Conservation (phyloP, 768 basidiomycete genomes). For the Lactifluus rugatus region DNA sequence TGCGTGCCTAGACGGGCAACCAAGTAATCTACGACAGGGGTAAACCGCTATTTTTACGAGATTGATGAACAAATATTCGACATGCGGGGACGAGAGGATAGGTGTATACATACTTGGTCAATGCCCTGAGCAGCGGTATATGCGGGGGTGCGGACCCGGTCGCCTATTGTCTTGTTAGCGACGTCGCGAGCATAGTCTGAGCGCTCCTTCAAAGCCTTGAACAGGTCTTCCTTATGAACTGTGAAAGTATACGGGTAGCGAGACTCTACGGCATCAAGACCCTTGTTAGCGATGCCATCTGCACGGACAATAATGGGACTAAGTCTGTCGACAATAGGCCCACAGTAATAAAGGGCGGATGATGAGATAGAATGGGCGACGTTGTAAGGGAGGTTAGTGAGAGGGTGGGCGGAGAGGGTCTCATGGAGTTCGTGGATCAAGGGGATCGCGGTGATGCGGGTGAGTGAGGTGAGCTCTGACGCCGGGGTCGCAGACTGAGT, state of each 20-base stretch:
- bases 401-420: conserved; percentile 47
- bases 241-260: conserved; percentile 72
- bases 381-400: conserved; percentile 55
- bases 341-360: conserved; percentile 35
- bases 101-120: conserved; percentile 48
- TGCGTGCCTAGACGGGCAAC: conserved; percentile 37
- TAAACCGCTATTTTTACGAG: conserved; percentile 39
- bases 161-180: conserved; percentile 57
- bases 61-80: conserved; percentile 18
- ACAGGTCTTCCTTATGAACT: conserved; percentile 62
- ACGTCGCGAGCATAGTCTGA: conserved; percentile 46
- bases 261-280: conserved; percentile 61
- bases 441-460: conserved; percentile 64
- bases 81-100: background rate
- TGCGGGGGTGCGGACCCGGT: conserved; percentile 54
- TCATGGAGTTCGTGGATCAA: conserved; percentile 56
- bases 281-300: conserved; percentile 63
- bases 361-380: conserved; percentile 52
- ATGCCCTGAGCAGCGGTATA: conserved; percentile 53
- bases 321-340: conserved; percentile 55
- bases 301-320: conserved; percentile 56
- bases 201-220: conserved; percentile 45
- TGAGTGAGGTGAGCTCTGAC: conserved; percentile 53
- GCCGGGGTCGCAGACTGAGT: conserved; percentile 25
- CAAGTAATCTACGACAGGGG: conserved; percentile 69